phyloP scores from a whole-genome alignment of 306 rosid species.

The Ormosia emarginata region DNA sequence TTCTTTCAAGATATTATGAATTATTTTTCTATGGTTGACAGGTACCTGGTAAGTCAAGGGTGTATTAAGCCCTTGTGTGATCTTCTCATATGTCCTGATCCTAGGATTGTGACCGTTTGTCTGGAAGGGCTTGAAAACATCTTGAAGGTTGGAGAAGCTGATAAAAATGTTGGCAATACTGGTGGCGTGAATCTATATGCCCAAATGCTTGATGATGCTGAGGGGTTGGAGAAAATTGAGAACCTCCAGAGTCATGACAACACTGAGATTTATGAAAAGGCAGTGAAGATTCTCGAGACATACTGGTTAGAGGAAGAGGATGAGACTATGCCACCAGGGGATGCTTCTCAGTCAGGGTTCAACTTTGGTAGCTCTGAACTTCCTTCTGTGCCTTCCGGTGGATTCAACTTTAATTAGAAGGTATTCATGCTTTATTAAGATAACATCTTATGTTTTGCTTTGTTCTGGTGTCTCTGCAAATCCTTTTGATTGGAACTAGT shows the following conservation, averaged over 20 bases:
- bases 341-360: constrained; percentile 62
- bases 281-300: constrained; percentile 89
- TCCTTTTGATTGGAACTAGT: neutral
- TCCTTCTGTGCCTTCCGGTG: constrained; percentile 80
- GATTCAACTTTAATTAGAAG: constrained; percentile 85
- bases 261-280: constrained; percentile 92
- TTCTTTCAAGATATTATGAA: neutral
- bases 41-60: constrained; percentile 43
- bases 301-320: constrained; percentile 98
- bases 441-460: neutral
- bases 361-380: constrained; percentile 54
- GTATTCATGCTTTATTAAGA: constrained; percentile 26
- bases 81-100: constrained; percentile 76
- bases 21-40: constrained; percentile 12
- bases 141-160: constrained; percentile 93
- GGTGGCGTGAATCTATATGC: constrained; percentile 76
- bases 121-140: constrained; percentile 96
- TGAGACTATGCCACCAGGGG: constrained; percentile 95
- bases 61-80: constrained; percentile 52
- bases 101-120: constrained; percentile 91
- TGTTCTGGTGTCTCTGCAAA: neutral
- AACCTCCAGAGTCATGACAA: constrained; percentile 91
- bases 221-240: constrained; percentile 95
- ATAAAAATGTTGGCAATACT: constrained; percentile 55
- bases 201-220: constrained; percentile 82